Conservation (phyloP, 495 filamentous ascomycete genomes). For the Penicillium bovifimosum region DNA sequence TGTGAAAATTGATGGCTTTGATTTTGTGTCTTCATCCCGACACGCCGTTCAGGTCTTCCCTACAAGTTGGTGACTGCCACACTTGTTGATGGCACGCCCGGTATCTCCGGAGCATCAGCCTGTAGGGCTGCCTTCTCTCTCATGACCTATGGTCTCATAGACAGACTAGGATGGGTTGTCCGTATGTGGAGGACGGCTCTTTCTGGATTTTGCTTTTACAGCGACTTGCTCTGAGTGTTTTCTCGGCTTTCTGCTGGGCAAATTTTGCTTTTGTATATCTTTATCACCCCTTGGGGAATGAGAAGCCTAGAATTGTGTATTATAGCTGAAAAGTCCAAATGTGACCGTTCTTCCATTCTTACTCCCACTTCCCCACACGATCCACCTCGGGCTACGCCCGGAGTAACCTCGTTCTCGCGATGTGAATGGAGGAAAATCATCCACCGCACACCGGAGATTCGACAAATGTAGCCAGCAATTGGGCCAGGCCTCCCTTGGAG, state of each 20-base stretch:
- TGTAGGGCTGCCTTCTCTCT: neutral
- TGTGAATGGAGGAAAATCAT: conserved; percentile 26
- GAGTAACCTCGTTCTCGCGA: neutral
- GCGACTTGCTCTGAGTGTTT: neutral
- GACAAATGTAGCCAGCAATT: conserved; percentile 2
- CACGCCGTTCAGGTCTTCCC: neutral
- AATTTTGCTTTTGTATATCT: neutral
- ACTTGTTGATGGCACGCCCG: neutral
- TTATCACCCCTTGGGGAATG: neutral
- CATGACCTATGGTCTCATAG: neutral
- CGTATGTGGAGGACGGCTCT: neutral
- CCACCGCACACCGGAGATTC: neutral
- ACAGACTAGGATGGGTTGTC: neutral
- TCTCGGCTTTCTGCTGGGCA: neutral
- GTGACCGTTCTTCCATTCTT: neutral
- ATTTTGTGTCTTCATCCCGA: neutral
- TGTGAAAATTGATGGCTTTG: neutral
- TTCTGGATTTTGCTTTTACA: neutral
- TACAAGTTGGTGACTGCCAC: neutral
- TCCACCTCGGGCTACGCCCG: neutral
- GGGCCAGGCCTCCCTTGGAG: conserved; percentile 9
- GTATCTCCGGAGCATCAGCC: neutral
- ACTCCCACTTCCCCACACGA: neutral
- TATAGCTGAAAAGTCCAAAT: conserved; percentile 7
- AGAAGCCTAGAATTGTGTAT: conserved; percentile 12